Evolutionary conservation across 768 basidiomycete genomes (phyloP), one percentile per base, ranked within the genome.

Genomic region (Scleroderma bovista): DNA sequence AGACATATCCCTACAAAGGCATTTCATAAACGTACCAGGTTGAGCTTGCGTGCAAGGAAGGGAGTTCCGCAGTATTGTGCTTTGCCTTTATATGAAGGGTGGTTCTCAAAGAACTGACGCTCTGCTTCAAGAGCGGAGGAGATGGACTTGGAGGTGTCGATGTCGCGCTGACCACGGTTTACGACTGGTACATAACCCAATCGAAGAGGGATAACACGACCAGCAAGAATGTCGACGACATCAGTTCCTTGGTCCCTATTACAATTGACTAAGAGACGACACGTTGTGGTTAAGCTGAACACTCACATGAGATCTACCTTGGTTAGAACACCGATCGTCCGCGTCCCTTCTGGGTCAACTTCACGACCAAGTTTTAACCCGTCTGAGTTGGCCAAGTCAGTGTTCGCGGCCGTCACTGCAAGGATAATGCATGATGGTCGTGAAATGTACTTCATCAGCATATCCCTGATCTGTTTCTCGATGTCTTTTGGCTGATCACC

Each of bases 111-210:
- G 79, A 88, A 99, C 48, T 85, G 78, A 50, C 86, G 82, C 67
- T 99, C 96, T 58, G 80, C 75, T 33, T 98, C 95, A 33, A 99
- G 76, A 10, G 96, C 96, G 46, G 75, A 74, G 44, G 72, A 72
- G 66, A 99, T 99, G 16, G 89, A 69, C 68, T 95, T 96, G 57
- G 82, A 82, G 12, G 76, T 72, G 56, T 99, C 96, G 57, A 99
- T 99, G 68, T 99, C 96, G 43, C 93, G 84, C 66, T 98, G 96
- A 33, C 95, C 94, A 65, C 96, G 84, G 69, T 99, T 99, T 61
- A 99, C 96, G 9, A 99, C 96, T 10, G 96, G 96, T 3, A 98
- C 96, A 64, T 98, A 99, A 46, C 96, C 96, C 37, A 99, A 72
- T 51, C 96, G 86, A 33, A 99, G 78, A 44, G 95, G 96, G 62